phyloP scores from a whole-genome alignment of 352 stramenopile genomes.

The Globisporangium irregulare region DNA sequence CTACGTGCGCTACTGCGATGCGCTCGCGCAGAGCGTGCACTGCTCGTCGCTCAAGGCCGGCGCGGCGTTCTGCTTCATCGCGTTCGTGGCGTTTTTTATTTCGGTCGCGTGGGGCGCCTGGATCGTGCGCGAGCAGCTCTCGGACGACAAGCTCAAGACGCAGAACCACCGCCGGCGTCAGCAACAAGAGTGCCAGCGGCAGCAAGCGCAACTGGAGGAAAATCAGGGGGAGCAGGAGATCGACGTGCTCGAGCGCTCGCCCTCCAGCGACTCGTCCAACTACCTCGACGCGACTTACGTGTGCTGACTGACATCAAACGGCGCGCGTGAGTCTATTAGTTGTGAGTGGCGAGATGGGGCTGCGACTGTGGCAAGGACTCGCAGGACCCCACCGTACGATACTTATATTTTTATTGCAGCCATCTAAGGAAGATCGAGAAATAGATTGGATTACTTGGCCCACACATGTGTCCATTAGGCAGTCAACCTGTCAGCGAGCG shows the following conservation, averaged over 20 bases:
- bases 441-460: background rate
- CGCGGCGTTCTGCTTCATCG: slow-evolving; percentile 53
- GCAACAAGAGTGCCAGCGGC: background rate
- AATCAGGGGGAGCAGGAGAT: background rate
- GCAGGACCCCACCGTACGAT: background rate
- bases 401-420: slow-evolving; percentile 10
- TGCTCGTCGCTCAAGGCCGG: slow-evolving; percentile 46
- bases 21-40: slow-evolving; percentile 35
- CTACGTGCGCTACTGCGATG: slow-evolving; percentile 64
- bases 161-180: background rate
- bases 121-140: slow-evolving; percentile 23
- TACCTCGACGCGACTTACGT: slow-evolving; percentile 18
- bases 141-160: slow-evolving; percentile 8
- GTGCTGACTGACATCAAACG: slow-evolving; percentile 7
- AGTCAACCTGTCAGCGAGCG: too few relatives aligned
- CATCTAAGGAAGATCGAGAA: background rate
- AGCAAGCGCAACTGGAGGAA: background rate
- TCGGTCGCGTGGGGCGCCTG: slow-evolving; percentile 60
- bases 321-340: background rate
- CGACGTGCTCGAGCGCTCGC: slow-evolving; percentile 20
- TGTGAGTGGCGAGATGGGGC: background rate
- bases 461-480: background rate
- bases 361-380: background rate
- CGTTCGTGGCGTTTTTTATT: slow-evolving; percentile 58
- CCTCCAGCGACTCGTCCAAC: slow-evolving; percentile 19